These are phyloP conservation scores for Sindora glabra DNA, from an alignment of 306 rosid genomes.

Conservation along the genomic window DNA sequence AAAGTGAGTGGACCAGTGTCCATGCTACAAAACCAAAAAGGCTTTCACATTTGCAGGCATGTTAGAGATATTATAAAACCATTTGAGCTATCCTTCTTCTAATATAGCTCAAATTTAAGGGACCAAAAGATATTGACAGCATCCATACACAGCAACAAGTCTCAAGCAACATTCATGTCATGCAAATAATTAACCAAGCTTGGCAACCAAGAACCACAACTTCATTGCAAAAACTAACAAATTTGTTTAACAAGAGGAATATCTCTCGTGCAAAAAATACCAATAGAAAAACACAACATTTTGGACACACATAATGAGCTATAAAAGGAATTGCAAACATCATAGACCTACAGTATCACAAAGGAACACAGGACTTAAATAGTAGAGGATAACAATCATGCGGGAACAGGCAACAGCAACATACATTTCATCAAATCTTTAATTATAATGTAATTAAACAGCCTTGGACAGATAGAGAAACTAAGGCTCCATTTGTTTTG, in stretches of 20 bases:
- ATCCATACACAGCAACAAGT: not conserved
- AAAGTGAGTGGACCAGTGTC: too few species aligned
- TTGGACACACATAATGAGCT: slow-evolving; percentile 3
- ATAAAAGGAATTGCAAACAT: not conserved
- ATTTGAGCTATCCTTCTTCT: too few species aligned
- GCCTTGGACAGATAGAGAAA: not conserved
- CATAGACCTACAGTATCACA: not conserved
- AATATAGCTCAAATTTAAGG: too few species aligned
- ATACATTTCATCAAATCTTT: not conserved
- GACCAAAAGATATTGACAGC: not conserved
- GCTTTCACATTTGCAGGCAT: too few species aligned
- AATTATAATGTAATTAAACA: slow-evolving; percentile 5
- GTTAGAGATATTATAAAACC: too few species aligned
- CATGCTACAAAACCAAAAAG: too few species aligned
- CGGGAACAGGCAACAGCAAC: not conserved
- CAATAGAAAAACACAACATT: not conserved
- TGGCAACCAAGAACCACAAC: not conserved
- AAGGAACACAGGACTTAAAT: not conserved
- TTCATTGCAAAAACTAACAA: slow-evolving; percentile 2
- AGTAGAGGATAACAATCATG: not conserved
- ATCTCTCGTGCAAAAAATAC: not conserved
- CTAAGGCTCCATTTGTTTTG: too few species aligned
- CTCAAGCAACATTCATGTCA: not conserved
- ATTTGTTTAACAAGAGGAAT: not conserved
- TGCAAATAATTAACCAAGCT: not conserved